Conservation (phyloP, 192 early-diverging fungal species). For the Coemansia sp. region DNA sequence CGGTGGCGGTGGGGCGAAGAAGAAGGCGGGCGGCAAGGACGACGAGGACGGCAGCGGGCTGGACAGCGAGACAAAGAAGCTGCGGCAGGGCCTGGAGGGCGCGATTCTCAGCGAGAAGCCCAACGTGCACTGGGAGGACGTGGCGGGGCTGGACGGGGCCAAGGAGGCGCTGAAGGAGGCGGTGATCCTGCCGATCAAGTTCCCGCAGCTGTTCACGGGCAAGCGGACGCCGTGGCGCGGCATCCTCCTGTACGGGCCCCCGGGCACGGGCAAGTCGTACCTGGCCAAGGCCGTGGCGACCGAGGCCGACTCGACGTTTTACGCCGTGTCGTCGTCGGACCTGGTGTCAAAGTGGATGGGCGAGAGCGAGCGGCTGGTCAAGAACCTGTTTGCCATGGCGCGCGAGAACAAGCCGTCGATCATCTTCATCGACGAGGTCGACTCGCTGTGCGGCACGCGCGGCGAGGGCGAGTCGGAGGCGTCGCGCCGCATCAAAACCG, state of each 20-base stretch:
- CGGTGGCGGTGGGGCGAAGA: constrained; percentile 35
- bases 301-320: constrained; percentile 95
- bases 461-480: constrained; percentile 99
- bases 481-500: constrained; percentile 93
- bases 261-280: constrained; percentile 97
- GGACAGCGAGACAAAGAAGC: constrained; percentile 82
- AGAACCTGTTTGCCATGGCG: constrained; percentile 93
- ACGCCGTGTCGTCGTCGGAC: constrained; percentile 96
- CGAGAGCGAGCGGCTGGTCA: constrained; percentile 93
- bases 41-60: constrained; percentile 61
- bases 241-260: constrained; percentile 95
- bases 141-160: constrained; percentile 93
- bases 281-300: constrained; percentile 98
- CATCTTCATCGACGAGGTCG: constrained; percentile 99
- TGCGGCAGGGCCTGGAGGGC: constrained; percentile 66
- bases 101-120: constrained; percentile 96
- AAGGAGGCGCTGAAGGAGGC: constrained; percentile 98
- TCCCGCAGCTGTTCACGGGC: constrained; percentile 94
- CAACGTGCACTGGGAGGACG: constrained; percentile 96
- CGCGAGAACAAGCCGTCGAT: constrained; percentile 92
- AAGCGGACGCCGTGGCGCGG: constrained; percentile 97
- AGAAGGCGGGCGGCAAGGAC: constrained; percentile 48
- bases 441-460: constrained; percentile 91
- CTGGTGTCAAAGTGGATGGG: constrained; percentile 99
- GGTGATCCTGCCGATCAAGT: constrained; percentile 97